A percentile compares a stretch with the other conserved stretches of the same genome.
These are phyloP conservation scores for Hygrophorus russula DNA, from an alignment of 768 basidiomycete species.

Conservation along the genomic window DNA sequence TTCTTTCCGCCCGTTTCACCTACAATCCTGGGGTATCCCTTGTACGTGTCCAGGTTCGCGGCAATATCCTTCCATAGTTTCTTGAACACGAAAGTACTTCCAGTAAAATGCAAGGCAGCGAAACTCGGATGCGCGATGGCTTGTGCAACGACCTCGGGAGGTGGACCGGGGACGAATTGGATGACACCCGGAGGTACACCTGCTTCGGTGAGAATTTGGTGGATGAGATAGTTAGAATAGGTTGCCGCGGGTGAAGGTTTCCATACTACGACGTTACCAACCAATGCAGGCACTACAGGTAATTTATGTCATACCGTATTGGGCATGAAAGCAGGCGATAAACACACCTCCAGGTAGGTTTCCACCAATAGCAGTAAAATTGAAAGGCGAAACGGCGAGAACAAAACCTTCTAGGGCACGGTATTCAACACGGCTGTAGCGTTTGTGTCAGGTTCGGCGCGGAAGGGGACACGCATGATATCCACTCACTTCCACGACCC, in stretches of 20 bases:
- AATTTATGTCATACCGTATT: constrained; percentile 5
- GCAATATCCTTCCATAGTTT: constrained; percentile 96
- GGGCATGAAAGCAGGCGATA: neutral
- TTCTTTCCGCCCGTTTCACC: constrained; percentile 99
- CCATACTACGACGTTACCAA: constrained; percentile 94
- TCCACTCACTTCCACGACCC: constrained; percentile 88
- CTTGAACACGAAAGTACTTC: constrained; percentile 90
- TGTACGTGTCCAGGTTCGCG: constrained; percentile 77
- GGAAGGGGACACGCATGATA: neutral
- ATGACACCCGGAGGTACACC: constrained; percentile 92
- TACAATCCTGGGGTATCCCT: constrained; percentile 86
- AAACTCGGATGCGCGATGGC: constrained; percentile 72
- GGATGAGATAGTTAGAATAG: constrained; percentile 88
- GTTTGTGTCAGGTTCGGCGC: neutral
- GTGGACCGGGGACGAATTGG: constrained; percentile 91
- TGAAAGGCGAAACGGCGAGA: constrained; percentile 95
- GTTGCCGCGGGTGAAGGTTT: constrained; percentile 95
- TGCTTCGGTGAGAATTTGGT: constrained; percentile 88
- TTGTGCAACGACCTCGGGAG: constrained; percentile 76
- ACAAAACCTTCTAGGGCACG: constrained; percentile 98
- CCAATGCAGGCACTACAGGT: constrained; percentile 68
- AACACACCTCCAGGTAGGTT: constrained; percentile 68
- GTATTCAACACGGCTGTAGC: constrained; percentile 79
- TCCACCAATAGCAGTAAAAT: constrained; percentile 96
- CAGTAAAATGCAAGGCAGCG: constrained; percentile 91